Percentiles rank a stretch among this genome's conserved stretches.
Conservation (phyloP, 2,329 filamentous ascomycete genomes). For the Pseudogymnoascus sp. region DNA sequence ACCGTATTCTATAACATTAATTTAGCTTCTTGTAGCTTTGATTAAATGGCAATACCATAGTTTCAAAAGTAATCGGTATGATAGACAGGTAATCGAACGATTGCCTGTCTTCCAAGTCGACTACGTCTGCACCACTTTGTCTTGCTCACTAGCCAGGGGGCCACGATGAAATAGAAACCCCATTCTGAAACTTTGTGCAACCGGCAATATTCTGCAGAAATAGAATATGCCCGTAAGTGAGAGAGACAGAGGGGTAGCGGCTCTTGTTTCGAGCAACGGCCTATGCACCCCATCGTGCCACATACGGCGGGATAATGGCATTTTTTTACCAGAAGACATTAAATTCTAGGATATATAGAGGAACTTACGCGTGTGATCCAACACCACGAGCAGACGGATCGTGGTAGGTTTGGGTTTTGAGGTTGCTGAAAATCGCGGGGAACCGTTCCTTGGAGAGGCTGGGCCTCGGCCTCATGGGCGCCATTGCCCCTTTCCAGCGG, state of each 20-base stretch:
- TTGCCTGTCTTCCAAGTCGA: no score
- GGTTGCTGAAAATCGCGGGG: slow-evolving; percentile 52
- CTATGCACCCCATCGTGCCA: neutral
- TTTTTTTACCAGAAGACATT: neutral
- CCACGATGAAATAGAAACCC: neutral
- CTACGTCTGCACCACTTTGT: neutral
- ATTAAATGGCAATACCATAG: neutral
- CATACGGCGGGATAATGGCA: neutral
- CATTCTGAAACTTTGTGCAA: neutral
- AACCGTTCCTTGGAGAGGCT: slow-evolving; percentile 64
- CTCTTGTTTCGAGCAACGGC: neutral
- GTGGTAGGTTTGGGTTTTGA: slow-evolving; percentile 64
- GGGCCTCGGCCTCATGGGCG: slow-evolving; percentile 35
- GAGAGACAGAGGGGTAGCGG: neutral
- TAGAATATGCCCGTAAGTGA: neutral
- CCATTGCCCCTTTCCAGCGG: slow-evolving; percentile 14
- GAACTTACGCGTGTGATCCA: slow-evolving; percentile 47
- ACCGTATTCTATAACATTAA: slow-evolving; percentile 51
- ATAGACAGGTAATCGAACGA: no score
- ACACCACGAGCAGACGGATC: slow-evolving; percentile 48
- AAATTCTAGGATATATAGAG: neutral
- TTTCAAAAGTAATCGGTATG: neutral
- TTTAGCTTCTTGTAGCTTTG: neutral
- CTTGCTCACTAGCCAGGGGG: neutral
- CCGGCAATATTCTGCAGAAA: neutral